Base-by-base conservation (phyloP, 2,329 filamentous ascomycete genomes). In the Rhynchosporium agropyri region DNA sequence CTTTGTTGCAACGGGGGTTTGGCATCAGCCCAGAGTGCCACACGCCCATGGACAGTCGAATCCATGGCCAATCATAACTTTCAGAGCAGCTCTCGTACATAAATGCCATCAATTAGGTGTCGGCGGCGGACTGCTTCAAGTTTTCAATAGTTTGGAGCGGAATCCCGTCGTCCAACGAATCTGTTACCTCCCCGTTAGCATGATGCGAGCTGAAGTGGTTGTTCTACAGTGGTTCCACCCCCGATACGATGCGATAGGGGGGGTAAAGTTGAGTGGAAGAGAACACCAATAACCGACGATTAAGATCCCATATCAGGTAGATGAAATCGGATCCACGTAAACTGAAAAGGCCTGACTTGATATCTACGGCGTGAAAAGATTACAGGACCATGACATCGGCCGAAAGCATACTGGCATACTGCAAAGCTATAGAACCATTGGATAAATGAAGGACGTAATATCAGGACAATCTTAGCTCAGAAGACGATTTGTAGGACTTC, bases 51-150 rank as follows among this genome's bases (percentile, higher is more conserved):
- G 38, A 57, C 29, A 29, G 38, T 10, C 29, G 28, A 9, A 6
- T 3, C 61, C 6, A 31, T 28, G 36, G 53, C 63, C 63, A 65
- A 65, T 65, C 59, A 62, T 12, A 40, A 6, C 13, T 9, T 1
- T 3, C 15, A 54, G 12, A 36, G n/a, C 13, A 28, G 12, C 31
- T 5, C 29, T 61, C 49, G 58, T 48, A 61, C 33, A 58, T 48
- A 50, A 49, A 49, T 56, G 26, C 51, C 43, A 50, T 56, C 59
- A 60, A 49, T 61, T 50, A 61, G 58, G 48, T 60, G 58, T 36
- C 49, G 45, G 38, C 54, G 54, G 54, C 54, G 54, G 28, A 46
- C 42, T 46, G 54, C 54, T 46, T 36, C 9, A 5, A 10, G 33
- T 36, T 46, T 57, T 57, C 40, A 57, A 45, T 57, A 57, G 51